Percentiles rank a stretch among this genome's conserved stretches.
Evolutionary conservation across 257 asterid genomes (phyloP).

Genomic region (Anisodus tanguticus): DNA sequence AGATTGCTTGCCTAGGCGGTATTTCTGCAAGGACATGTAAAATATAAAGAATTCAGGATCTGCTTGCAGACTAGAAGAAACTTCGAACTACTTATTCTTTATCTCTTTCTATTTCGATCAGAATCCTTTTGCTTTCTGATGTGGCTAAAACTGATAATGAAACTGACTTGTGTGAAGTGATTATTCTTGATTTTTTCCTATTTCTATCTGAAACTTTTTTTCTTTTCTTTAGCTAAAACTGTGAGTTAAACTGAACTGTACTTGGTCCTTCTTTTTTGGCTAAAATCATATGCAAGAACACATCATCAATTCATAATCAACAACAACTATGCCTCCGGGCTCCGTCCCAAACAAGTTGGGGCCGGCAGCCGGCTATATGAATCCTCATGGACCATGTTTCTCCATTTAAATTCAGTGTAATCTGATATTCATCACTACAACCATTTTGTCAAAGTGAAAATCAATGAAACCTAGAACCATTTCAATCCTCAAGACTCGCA

Average conservation of each 20-base stretch:
- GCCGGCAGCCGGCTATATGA: background rate
- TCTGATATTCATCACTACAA: background rate
- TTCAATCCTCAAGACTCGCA: constrained; percentile 15
- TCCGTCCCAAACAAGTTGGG: background rate
- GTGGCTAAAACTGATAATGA: background rate
- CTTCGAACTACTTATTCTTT: background rate
- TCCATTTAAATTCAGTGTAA: background rate
- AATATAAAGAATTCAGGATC: background rate
- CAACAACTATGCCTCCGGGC: background rate
- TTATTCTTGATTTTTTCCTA: background rate
- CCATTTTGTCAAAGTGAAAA: background rate
- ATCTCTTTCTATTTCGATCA: background rate
- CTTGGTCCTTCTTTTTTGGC: background rate
- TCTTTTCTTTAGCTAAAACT: background rate
- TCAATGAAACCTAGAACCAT: background rate
- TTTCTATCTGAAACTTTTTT: background rate
- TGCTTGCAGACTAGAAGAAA: background rate
- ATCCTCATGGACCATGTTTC: background rate
- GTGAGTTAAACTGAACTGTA: background rate
- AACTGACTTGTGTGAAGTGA: background rate
- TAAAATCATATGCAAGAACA: background rate
- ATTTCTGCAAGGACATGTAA: constrained; percentile 61
- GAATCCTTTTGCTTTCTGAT: background rate
- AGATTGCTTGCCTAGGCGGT: constrained; percentile 85
- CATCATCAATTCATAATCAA: background rate